Base-by-base conservation (phyloP, 192 early-diverging fungal species). In the Geranomyces michiganensis region DNA sequence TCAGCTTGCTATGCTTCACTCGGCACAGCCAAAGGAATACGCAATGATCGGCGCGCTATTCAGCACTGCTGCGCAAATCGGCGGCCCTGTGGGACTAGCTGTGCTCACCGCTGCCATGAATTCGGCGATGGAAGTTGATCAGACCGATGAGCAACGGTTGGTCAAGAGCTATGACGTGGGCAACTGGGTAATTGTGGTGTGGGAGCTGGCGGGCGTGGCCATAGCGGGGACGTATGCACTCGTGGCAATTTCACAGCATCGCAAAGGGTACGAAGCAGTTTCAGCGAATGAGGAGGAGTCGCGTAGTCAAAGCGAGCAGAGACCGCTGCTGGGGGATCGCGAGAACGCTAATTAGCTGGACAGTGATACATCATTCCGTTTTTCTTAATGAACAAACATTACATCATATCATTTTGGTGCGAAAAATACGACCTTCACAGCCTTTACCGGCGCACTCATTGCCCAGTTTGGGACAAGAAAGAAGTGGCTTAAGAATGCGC, bases 81-180 rank as follows among this genome's bases (percentile, higher is more conserved):
- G 55, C 55, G 55, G 55, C 24, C 55, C 55, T 56, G 55, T 56
- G 17, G 55, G 26, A 56, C 55, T 56, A 13, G 55, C 55, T 29
- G 26, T 56, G 24, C 55, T 56, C 55, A 56, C 55, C 26, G 55
- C 55, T 29, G 30, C 30, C 9, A 56, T 56, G 55, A 56, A 56
- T 56, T 41, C 36, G 36, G 36, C 36, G 36, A 41, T 41, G 36
- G 36, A 41, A 41, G 55, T 8, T 29, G 55, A 29, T 5, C 55
- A 15, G 55, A 29, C 55, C 55, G 55, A 56, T 12, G 30, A 56
- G 30, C 26, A 56, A 56, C 8, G 17, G 55, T 30, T 56, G 55
- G 26, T 56, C 2, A 30, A 24, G 26, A 56, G 55, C 30, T 56
- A 56, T 56, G 55, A 56, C 30, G 55, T 30, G 2, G 55, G 55